phyloP scores from a whole-genome alignment of 176 grass and related monocot species.

The Aegilops bicornis region DNA sequence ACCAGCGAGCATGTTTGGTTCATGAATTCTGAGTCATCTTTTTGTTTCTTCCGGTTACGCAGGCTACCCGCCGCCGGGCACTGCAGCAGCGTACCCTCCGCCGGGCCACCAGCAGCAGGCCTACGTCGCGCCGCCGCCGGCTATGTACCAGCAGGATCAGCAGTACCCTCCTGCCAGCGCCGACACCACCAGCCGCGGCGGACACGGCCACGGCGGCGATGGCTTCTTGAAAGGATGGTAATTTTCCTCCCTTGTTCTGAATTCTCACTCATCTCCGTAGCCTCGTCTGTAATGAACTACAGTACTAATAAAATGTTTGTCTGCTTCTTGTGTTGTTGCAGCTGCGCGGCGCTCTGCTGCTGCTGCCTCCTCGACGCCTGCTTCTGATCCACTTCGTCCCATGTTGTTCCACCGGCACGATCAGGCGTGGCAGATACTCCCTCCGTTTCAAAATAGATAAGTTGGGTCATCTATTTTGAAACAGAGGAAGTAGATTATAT shows the following conservation, averaged over 20 bases:
- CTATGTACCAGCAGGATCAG: background rate
- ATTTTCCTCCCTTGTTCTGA: background rate
- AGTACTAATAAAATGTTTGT: background rate
- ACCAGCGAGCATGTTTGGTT: too few species aligned
- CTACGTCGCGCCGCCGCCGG: slow-evolving; percentile 10
- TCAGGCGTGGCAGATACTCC: background rate
- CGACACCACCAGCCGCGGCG: slow-evolving; percentile 11
- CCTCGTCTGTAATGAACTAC: background rate
- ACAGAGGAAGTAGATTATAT: too few species aligned
- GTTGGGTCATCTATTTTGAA: too few species aligned
- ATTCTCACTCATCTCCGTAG: background rate
- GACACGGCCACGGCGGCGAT: background rate
- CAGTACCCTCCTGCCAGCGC: slow-evolving; percentile 1
- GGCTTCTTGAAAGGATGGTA: slow-evolving; percentile 21
- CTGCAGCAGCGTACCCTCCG: background rate
- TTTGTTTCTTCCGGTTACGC: background rate
- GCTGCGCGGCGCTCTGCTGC: slow-evolving; percentile 7
- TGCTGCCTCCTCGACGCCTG: slow-evolving; percentile 18
- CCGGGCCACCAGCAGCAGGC: background rate
- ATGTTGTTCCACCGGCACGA: background rate
- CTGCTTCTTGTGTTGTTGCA: background rate
- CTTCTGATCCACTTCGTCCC: background rate
- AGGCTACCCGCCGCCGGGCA: background rate
- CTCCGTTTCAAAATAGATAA: too few species aligned
- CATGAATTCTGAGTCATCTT: too few species aligned